A percentile compares a stretch with the other conserved stretches of the same genome.
Evolutionary conservation across 768 basidiomycete genomes (phyloP).

Genomic region (Amanita rubescens): DNA sequence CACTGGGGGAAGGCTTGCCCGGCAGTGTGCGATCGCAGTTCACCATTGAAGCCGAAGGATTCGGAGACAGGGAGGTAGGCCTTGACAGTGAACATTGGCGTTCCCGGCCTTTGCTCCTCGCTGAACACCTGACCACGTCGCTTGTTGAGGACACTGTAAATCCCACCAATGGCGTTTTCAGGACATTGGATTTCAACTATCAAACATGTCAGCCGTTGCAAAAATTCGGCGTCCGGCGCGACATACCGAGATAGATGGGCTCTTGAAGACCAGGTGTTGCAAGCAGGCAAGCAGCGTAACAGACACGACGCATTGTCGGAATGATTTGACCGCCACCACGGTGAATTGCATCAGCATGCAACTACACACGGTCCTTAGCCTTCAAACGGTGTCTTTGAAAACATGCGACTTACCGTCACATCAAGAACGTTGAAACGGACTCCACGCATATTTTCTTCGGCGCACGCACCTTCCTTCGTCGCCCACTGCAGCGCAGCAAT

Average conservation of each 20-base stretch:
- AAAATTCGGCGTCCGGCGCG: not conserved
- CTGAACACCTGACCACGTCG: slow-evolving; percentile 98
- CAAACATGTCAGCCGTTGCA: slow-evolving; percentile 6
- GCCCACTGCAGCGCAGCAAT: slow-evolving; percentile 99
- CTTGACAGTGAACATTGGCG: slow-evolving; percentile 99
- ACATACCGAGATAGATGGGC: slow-evolving; percentile 85
- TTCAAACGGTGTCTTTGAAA: not conserved
- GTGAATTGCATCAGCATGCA: slow-evolving; percentile 98
- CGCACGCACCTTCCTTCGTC: slow-evolving; percentile 93
- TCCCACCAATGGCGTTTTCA: slow-evolving; percentile 94
- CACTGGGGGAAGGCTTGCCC: slow-evolving; percentile 98
- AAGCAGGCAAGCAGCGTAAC: slow-evolving; percentile 92
- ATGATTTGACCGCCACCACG: slow-evolving; percentile 99
- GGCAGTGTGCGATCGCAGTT: slow-evolving; percentile 83
- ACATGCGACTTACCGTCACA: slow-evolving; percentile 64
- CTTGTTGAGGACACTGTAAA: slow-evolving; percentile 91
- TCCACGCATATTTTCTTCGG: slow-evolving; percentile 99
- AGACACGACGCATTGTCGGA: slow-evolving; percentile 92
- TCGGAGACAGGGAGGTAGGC: slow-evolving; percentile 89
- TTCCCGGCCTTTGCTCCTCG: slow-evolving; percentile 94
- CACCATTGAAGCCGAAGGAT: slow-evolving; percentile 97
- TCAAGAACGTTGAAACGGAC: slow-evolving; percentile 93
- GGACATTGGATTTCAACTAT: slow-evolving; percentile 97
- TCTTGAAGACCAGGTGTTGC: slow-evolving; percentile 91
- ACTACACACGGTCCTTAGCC: slow-evolving; percentile 31